Evolutionary conservation across 768 basidiomycete species (phyloP).

Genomic region (Amanita rubescens): DNA sequence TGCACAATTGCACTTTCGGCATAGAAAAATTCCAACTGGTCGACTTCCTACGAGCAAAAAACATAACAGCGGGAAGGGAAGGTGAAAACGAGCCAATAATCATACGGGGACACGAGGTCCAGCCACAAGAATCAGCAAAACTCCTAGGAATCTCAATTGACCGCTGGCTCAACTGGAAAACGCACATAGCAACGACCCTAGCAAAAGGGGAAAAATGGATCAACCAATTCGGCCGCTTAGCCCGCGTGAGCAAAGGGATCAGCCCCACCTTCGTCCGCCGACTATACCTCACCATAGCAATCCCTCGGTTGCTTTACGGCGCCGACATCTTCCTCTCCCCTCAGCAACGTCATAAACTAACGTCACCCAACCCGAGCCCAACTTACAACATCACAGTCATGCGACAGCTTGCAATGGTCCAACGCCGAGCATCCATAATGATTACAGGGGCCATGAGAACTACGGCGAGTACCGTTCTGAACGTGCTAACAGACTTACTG

Average conservation of each 20-base stretch:
- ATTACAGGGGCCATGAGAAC: neutral
- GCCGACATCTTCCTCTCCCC: neutral
- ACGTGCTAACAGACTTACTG: neutral
- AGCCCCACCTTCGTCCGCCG: neutral
- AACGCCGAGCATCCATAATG: neutral
- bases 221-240: neutral
- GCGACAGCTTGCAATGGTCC: neutral
- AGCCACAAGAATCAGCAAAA: neutral
- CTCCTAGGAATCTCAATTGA: neutral
- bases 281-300: neutral
- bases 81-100: neutral
- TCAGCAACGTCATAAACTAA: neutral
- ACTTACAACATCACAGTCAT: neutral
- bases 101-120: neutral
- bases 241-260: neutral
- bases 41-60: neutral
- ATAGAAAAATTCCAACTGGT: neutral
- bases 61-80: neutral
- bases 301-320: neutral
- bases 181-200: neutral
- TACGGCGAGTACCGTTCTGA: neutral
- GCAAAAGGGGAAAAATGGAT: neutral
- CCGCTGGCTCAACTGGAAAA: neutral
- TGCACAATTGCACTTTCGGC: neutral
- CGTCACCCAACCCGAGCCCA: neutral